Base-by-base conservation (phyloP, 345 rosid genomes). In the Heritiera littoralis region DNA sequence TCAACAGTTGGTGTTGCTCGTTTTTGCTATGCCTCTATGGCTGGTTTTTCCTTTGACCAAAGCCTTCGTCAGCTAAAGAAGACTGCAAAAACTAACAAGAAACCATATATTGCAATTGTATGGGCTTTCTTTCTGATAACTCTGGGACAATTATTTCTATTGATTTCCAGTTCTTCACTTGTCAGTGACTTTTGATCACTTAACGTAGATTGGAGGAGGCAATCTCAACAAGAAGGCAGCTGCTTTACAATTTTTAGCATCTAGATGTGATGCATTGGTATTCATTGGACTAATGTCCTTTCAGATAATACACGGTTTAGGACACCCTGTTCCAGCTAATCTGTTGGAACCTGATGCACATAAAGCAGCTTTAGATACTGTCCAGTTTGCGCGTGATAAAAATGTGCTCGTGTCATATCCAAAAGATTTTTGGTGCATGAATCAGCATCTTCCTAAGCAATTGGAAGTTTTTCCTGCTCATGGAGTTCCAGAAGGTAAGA, bases 21-120 rank as follows among this genome's bases (percentile, higher is more conserved):
- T 60, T 86, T 85, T 82, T 88, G 92, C 85, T 77, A 56, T 70
- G 82, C 87, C 67, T 85, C 83, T 77, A 28, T 90, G 76, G 91
- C 95, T 67, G 95, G 95, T 38, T 89, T 88, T 83, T 83, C 86
- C 68, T 87, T 90, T 86, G 93, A 91, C 72, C 81, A 87, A 61
- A 79, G 86, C 81, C 78, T 91, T 9, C 38, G 35, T 58, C 88
- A 82, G 71, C 80, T 91, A 59, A 87, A 82, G 88, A 75, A 84
- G 41, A 83, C 60, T 69, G 69, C 81, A 70, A 78, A 77, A 70
- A 68, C 83, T 72, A 78, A 79, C 85, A 83, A 82, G 69, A 86
- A 80, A 81, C 92, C 92, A 55, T 89, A 86, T 78, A 66, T 85
- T 80, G 92, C 92, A 75, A 84, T 91, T 80, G 95, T 91, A 89